Evolutionary conservation across 805 yeast species (phyloP).

Genomic region (Candida vartiovaarae): DNA sequence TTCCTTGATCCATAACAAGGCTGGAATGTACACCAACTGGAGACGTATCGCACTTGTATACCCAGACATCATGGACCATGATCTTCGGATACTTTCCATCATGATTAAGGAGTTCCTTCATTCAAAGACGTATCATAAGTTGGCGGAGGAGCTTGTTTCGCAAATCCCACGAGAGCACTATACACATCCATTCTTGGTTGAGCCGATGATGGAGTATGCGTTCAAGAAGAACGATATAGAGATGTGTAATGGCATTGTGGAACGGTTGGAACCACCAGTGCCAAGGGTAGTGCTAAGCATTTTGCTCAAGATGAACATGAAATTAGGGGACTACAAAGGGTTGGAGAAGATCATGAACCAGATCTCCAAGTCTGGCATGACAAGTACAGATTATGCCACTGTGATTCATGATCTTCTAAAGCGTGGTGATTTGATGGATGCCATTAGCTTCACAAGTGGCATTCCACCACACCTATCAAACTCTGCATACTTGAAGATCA

Average conservation of each 20-base stretch:
- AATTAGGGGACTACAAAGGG: slow-evolving; percentile 13
- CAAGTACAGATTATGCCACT: slow-evolving; percentile 13
- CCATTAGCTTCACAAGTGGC: slow-evolving; percentile 2
- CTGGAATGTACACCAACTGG: slow-evolving; percentile 21
- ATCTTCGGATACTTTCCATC: slow-evolving; percentile 7
- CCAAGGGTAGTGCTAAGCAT: slow-evolving; percentile 12
- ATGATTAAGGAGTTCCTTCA: slow-evolving; percentile 12
- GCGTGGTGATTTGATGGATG: slow-evolving; percentile 8
- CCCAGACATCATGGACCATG: slow-evolving; percentile 14
- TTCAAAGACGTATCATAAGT: slow-evolving; percentile 5
- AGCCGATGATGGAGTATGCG: slow-evolving; percentile 11
- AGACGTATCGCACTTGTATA: slow-evolving; percentile 7
- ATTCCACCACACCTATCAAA: slow-evolving; percentile 2
- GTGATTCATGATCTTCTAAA: slow-evolving; percentile 14
- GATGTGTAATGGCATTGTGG: slow-evolving; percentile 12
- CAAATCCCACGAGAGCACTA: slow-evolving; percentile 9
- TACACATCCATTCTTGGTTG: slow-evolving; percentile 8
- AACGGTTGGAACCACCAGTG: slow-evolving; percentile 9
- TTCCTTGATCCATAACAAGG: slow-evolving; percentile 9
- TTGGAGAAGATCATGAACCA: slow-evolving; percentile 17
- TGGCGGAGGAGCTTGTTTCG: slow-evolving; percentile 15
- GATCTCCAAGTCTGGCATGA: slow-evolving; percentile 11
- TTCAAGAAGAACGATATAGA: slow-evolving; percentile 4
- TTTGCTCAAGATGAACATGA: slow-evolving; percentile 14
- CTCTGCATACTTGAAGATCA: slow-evolving; percentile 9